phyloP scores from a whole-genome alignment of 495 filamentous ascomycete species.

The Cercophora samala region DNA sequence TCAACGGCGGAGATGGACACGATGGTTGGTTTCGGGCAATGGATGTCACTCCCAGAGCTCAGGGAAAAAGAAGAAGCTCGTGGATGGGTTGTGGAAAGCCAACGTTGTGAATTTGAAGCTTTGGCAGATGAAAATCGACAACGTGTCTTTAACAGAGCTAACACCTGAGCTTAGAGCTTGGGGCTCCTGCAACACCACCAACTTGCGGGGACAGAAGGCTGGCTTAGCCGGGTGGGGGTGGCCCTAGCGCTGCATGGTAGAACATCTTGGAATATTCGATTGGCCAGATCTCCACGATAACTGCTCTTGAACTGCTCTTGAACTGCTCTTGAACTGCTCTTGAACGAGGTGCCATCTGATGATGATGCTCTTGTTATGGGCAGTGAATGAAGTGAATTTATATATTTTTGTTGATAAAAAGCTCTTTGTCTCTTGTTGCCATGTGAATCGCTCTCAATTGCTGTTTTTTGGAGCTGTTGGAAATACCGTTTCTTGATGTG shows the following conservation, averaged over 20 bases:
- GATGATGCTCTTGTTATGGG: background rate
- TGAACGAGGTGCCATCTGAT: background rate
- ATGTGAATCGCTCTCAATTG: background rate
- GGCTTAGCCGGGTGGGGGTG: conserved; percentile 21
- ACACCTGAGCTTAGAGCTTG: conserved; percentile 23
- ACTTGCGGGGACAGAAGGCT: conserved; percentile 25
- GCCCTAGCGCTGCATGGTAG: conserved; percentile 19
- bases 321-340: background rate
- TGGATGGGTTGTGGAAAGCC: conserved; percentile 28
- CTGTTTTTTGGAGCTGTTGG: background rate
- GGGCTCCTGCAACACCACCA: conserved; percentile 16
- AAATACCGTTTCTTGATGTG: background rate
- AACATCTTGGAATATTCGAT: conserved; percentile 25
- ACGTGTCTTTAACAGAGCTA: conserved; percentile 35
- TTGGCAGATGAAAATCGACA: conserved; percentile 30
- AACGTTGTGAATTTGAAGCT: conserved; percentile 36
- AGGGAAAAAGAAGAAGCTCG: conserved; percentile 34
- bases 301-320: background rate
- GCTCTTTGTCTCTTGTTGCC: background rate
- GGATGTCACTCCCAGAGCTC: conserved; percentile 45
- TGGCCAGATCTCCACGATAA: conserved; percentile 3
- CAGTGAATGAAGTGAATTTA: background rate
- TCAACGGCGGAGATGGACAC: conserved; percentile 26
- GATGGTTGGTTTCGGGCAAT: conserved; percentile 22
- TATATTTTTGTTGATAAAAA: background rate